These are phyloP conservation scores for Stromatinia cepivora DNA, from an alignment of 2,329 filamentous ascomycete species.

Conservation along the genomic window DNA sequence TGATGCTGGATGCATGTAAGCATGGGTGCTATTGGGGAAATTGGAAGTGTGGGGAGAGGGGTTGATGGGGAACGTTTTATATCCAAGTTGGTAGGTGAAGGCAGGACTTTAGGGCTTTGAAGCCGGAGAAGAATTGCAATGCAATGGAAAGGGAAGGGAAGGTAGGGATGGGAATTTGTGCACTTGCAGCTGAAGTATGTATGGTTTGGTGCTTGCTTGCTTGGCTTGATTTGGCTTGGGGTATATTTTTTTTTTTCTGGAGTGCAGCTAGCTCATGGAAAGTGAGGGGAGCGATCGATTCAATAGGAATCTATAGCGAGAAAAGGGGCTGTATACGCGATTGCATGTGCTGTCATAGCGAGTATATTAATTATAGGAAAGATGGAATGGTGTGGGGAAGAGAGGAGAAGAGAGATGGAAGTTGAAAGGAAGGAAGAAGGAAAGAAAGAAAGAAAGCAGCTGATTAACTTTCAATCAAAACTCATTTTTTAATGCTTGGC, in stretches of 20 bases:
- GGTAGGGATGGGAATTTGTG: not conserved
- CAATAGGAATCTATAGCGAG: not conserved
- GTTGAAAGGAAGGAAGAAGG: not conserved
- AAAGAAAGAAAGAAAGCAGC: not conserved
- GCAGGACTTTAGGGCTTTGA: slow-evolving; percentile 4
- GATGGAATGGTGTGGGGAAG: too few relatives aligned
- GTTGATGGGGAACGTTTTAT: slow-evolving; percentile 5
- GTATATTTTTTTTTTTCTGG: not conserved
- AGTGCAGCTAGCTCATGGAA: not conserved
- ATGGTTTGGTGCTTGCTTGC: slow-evolving; percentile 5
- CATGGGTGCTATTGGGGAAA: slow-evolving; percentile 10
- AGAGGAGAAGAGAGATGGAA: not conserved
- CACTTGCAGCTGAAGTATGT: not conserved
- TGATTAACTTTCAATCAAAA: slow-evolving; percentile 3
- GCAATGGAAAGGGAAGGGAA: not conserved
- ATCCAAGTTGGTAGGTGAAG: slow-evolving; percentile 9
- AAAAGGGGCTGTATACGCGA: not conserved
- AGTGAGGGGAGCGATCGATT: not conserved
- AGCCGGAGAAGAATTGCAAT: not conserved
- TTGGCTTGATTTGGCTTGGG: not conserved
- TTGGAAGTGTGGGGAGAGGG: not conserved
- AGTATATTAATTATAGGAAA: not conserved
- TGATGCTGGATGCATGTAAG: slow-evolving; percentile 10
- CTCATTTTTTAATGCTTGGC: slow-evolving; percentile 2
- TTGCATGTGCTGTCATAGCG: not conserved